Evolutionary conservation across 129 eudicot genomes (phyloP).

Genomic region (Pseudognaphalium luteoalbum): DNA sequence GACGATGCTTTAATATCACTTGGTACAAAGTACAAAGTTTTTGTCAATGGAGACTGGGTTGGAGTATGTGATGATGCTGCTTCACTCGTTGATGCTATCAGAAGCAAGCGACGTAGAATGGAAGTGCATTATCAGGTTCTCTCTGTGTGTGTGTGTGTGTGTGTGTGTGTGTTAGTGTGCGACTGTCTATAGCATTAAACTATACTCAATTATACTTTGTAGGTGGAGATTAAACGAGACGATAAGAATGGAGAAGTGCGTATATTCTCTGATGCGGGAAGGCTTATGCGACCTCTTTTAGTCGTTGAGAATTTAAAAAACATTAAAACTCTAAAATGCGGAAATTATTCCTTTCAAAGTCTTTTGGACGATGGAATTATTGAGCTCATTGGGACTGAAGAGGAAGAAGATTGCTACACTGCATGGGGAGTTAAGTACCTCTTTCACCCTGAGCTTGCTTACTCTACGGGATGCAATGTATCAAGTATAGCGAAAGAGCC

Average conservation of each 20-base stretch:
- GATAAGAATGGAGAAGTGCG: slow-evolving; percentile 72
- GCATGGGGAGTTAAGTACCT: slow-evolving; percentile 86
- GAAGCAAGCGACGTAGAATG: slow-evolving; percentile 60
- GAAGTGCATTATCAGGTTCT: slow-evolving; percentile 69
- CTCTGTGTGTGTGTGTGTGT: slow-evolving; percentile 19
- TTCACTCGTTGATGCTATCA: slow-evolving; percentile 63
- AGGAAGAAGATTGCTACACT: slow-evolving; percentile 81
- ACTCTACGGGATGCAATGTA: background rate
- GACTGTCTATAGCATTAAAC: background rate
- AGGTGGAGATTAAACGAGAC: slow-evolving; percentile 87
- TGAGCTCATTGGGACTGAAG: slow-evolving; percentile 85
- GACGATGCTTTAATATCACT: slow-evolving; percentile 49
- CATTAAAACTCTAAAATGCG: slow-evolving; percentile 51
- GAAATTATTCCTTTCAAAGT: slow-evolving; percentile 57
- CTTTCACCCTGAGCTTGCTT: slow-evolving; percentile 14
- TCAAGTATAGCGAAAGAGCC: background rate
- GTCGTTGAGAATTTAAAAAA: slow-evolving; percentile 55
- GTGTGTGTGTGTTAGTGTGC: background rate
- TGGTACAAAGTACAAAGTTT: slow-evolving; percentile 53
- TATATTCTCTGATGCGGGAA: slow-evolving; percentile 88
- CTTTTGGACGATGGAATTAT: slow-evolving; percentile 70
- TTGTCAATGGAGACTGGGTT: slow-evolving; percentile 88
- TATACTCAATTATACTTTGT: slow-evolving; percentile 4
- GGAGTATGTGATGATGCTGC: slow-evolving; percentile 67
- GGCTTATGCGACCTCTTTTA: slow-evolving; percentile 89